Percentiles rank a stretch among this genome's conserved stretches.
Conservation (phyloP, 192 early-diverging fungal genomes). For the Linnemannia exigua region DNA sequence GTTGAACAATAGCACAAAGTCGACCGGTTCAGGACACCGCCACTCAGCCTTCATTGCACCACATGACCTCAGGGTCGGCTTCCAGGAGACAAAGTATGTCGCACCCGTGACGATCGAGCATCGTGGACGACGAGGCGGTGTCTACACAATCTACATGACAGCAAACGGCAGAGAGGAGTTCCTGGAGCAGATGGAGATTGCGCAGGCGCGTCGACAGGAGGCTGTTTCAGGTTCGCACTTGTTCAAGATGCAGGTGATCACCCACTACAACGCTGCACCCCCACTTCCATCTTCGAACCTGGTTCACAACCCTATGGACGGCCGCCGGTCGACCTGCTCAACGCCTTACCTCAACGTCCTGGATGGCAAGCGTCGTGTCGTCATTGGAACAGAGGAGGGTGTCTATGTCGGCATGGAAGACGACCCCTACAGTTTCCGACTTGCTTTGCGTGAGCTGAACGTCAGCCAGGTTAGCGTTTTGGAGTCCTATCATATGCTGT, state of each 20-base stretch:
- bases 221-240: slow-evolving; percentile 45
- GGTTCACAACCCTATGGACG: slow-evolving; percentile 52
- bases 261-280: slow-evolving; percentile 41
- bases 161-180: slow-evolving; percentile 38
- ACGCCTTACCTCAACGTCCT: slow-evolving; percentile 58
- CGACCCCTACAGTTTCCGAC: slow-evolving; percentile 45
- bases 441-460: slow-evolving; percentile 64
- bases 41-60: slow-evolving; percentile 28
- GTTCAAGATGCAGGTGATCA: slow-evolving; percentile 44
- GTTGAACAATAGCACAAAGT: slow-evolving; percentile 43
- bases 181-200: slow-evolving; percentile 45
- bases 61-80: slow-evolving; percentile 28
- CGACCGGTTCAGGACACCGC: slow-evolving; percentile 43
- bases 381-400: slow-evolving; percentile 90
- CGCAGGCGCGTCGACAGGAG: slow-evolving; percentile 51
- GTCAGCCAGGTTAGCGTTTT: slow-evolving; percentile 91
- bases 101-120: slow-evolving; percentile 50
- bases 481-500: slow-evolving; percentile 80
- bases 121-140: slow-evolving; percentile 37
- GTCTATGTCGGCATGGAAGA: slow-evolving; percentile 81
- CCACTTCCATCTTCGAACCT: slow-evolving; percentile 37
- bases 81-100: slow-evolving; percentile 48
- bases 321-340: slow-evolving; percentile 32
- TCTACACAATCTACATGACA: slow-evolving; percentile 39
- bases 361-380: slow-evolving; percentile 74